phyloP scores from a whole-genome alignment of 768 basidiomycete genomes.

The Tricholoma bakamatsutake region DNA sequence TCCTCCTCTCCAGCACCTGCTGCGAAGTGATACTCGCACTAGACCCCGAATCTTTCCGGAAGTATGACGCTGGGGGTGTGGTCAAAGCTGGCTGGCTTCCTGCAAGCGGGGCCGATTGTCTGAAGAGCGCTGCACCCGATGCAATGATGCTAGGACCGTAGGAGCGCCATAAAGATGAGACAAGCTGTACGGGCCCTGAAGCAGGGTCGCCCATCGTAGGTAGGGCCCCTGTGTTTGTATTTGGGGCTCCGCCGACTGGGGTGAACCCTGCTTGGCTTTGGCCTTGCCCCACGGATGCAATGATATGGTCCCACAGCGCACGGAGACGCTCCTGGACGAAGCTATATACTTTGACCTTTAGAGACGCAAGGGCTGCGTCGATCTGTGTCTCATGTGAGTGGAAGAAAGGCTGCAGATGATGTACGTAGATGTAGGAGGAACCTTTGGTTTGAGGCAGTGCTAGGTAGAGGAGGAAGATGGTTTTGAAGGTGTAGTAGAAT shows the following conservation, averaged over 20 bases:
- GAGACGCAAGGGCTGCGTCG: conserved; percentile 67
- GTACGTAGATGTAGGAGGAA: conserved; percentile 76
- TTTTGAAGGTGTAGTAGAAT: conserved; percentile 80
- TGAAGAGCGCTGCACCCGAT: conserved; percentile 57
- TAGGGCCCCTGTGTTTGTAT: conserved; percentile 26
- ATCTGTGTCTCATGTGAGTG: conserved; percentile 78
- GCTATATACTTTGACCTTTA: conserved; percentile 51
- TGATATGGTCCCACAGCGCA: conserved; percentile 60
- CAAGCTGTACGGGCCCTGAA: conserved; percentile 61
- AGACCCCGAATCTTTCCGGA: conserved; percentile 13
- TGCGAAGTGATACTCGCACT: conserved; percentile 12
- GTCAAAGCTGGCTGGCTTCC: conserved; percentile 21
- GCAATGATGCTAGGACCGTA: conserved; percentile 73
- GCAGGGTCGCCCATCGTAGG: conserved; percentile 48
- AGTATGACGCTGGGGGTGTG: conserved; percentile 20
- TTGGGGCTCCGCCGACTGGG: conserved; percentile 12
- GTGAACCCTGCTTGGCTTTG: conserved; percentile 14
- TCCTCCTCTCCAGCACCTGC: conserved; percentile 37
- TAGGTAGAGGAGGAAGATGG: conserved; percentile 82
- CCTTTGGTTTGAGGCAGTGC: conserved; percentile 88
- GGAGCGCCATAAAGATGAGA: conserved; percentile 65
- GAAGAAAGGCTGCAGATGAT: conserved; percentile 81
- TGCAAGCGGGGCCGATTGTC: conserved; percentile 42
- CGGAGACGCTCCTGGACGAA: conserved; percentile 62
- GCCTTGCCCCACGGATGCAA: conserved; percentile 36